Percentiles rank a stretch among this genome's conserved stretches.
Evolutionary conservation across 2,329 filamentous ascomycete species (phyloP).

Genomic region (Hypoxylon sp.): DNA sequence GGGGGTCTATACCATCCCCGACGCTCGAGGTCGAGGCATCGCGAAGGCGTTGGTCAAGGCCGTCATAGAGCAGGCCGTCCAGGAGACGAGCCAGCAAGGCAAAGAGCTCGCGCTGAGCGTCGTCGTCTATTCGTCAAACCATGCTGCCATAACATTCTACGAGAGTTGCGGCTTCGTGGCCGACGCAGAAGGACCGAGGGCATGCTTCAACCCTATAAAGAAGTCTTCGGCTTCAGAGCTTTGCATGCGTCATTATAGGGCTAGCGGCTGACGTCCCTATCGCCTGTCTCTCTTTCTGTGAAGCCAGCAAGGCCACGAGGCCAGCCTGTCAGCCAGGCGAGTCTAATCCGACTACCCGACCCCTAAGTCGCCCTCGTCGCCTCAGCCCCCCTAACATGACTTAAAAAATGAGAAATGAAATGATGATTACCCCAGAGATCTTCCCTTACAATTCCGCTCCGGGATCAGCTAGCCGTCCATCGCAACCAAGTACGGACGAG

Average conservation of each 20-base stretch:
- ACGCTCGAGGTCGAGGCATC: slow-evolving; percentile 48
- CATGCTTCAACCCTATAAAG: slow-evolving; percentile 35
- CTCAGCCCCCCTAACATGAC: background rate
- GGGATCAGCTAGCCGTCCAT: slow-evolving; percentile 22
- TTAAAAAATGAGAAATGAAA: slow-evolving; percentile 35
- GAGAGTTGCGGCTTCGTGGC: slow-evolving; percentile 47
- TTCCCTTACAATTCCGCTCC: slow-evolving; percentile 17
- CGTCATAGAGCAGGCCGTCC: slow-evolving; percentile 39
- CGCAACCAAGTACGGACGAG: slow-evolving; percentile 22
- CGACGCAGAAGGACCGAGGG: slow-evolving; percentile 14
- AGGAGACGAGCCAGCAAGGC: slow-evolving; percentile 34
- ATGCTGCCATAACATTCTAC: slow-evolving; percentile 46
- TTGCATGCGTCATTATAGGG: slow-evolving; percentile 35
- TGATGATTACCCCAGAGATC: slow-evolving; percentile 38
- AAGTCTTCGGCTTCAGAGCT: slow-evolving; percentile 29
- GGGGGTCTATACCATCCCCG: slow-evolving; percentile 50
- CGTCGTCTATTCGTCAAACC: slow-evolving; percentile 48
- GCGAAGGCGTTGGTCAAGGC: slow-evolving; percentile 45
- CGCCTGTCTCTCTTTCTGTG: too few species aligned
- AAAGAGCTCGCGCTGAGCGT: slow-evolving; percentile 42
- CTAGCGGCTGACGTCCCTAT: too few species aligned
- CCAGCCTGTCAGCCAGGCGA: too few species aligned
- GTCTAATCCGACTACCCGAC: too few species aligned
- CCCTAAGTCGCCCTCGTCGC: too few species aligned
- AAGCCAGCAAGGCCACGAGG: too few species aligned